phyloP scores from a whole-genome alignment of 176 grass and related monocot genomes.

The Carex myosuroides region DNA sequence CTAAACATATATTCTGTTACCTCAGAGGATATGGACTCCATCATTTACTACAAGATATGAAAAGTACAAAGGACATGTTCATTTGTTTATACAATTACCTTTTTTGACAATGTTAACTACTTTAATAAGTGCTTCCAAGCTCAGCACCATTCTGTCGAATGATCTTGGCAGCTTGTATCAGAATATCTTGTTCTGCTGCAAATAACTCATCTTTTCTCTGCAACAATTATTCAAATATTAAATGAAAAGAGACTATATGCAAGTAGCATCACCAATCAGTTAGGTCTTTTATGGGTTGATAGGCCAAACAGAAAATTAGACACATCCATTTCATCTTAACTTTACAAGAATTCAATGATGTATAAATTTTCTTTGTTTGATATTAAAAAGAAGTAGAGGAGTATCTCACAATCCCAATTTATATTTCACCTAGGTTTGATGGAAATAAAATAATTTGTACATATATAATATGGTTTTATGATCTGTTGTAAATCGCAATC shows the following conservation, averaged over 20 bases:
- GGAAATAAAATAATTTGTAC: neutral
- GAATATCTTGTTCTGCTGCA: conserved; percentile 58
- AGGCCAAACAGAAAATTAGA: neutral
- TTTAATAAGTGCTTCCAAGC: conserved; percentile 24
- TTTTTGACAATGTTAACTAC: conserved; percentile 9
- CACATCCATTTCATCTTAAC: neutral
- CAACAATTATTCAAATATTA: neutral
- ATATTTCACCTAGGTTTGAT: neutral
- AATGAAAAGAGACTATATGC: no score
- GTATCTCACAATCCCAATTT: neutral
- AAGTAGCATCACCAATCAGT: neutral
- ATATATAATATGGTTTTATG: neutral
- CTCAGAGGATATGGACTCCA: neutral
- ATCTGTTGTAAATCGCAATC: neutral
- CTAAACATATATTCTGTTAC: no score
- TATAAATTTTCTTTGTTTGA: neutral
- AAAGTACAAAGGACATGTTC: neutral
- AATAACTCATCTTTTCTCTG: conserved; percentile 56
- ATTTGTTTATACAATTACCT: neutral
- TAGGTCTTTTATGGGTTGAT: neutral
- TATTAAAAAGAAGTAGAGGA: neutral
- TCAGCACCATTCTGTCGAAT: conserved; percentile 42
- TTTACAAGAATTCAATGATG: neutral
- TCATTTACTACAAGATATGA: neutral
- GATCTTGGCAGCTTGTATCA: conserved; percentile 43